Evolutionary conservation across 495 filamentous ascomycete genomes (phyloP), one percentile per base, ranked within the genome.

Genomic region (Rusavskia elegans): DNA sequence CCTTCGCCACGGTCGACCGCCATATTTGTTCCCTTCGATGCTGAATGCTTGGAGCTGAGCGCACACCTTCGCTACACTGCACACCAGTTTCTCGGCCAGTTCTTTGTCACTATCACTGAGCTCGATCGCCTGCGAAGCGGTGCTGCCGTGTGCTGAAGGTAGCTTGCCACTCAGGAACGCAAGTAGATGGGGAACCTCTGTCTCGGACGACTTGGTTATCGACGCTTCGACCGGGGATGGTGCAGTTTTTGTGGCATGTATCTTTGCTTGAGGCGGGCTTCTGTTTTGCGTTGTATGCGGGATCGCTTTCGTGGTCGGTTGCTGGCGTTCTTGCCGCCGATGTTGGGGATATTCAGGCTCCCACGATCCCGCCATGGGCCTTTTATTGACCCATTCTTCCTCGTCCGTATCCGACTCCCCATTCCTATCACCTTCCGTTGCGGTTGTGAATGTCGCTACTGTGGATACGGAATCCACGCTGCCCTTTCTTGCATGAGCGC

Each of bases 371-470:
- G 40, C 54, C 56, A 61, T 55, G 42, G 56, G 56, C 55, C 60
- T 51, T 53, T 60, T 20, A 50, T 57, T 49, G 42, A 68, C 52
- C 51, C 53, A 60, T 57, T 58, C 52, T 19, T 65, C 59, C 23
- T 64, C 56, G 16, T 72, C 69, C 25, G 69, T 67, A 2, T 71
- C 69, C 21, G 60, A 60, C 9, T 72, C 74, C 11, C 57, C 59
- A 6, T 64, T 35, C 13, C 32, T 58, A 21, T 65, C 61, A 0
- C 77, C 82, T 66, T 94, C 89, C 0, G 72, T 79, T 30, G 89
- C 89, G 0, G 89, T 95, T 14, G 82, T 84, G 67, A 92, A 95
- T 0, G 85, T 85, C 5, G 82, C 85, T 17, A 84, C 67, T 0
- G 86, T 90, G 6, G 85, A 89, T 2, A 81, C 66, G 0, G 87